A percentile compares a stretch with the other conserved stretches of the same genome.
Conservation (phyloP, 371 early-diverging fungal species). For the Mucor velutinosus region DNA sequence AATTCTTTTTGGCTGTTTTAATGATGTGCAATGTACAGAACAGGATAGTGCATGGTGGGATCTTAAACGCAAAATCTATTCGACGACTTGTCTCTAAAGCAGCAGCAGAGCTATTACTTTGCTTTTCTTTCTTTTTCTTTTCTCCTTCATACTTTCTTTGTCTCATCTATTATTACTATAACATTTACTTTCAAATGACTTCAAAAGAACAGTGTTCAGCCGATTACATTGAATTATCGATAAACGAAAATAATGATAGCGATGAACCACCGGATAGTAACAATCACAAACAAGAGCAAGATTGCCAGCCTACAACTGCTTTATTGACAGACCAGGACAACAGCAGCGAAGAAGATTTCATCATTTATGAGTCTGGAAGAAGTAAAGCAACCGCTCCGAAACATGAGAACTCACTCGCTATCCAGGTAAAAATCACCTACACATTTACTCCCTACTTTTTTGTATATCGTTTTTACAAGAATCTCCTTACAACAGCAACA, state of each 20-base stretch:
- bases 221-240: conserved; percentile 34
- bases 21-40: neutral
- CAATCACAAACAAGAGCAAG: conserved; percentile 6
- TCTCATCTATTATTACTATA: neutral
- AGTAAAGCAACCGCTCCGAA: neutral
- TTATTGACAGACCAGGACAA: conserved; percentile 4
- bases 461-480: neutral
- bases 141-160: neutral
- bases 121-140: neutral
- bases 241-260: conserved; percentile 21
- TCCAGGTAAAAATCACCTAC: conserved; percentile 16
- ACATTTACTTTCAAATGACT: neutral
- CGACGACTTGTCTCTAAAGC: neutral
- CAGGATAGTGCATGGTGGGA: neutral
- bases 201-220: conserved; percentile 4
- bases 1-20: neutral
- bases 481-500: neutral
- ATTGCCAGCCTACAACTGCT: conserved; percentile 6
- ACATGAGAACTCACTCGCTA: conserved; percentile 17
- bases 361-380: conserved; percentile 9
- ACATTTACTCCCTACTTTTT: neutral
- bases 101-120: neutral
- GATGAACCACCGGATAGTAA: conserved; percentile 22
- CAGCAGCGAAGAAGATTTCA: conserved; percentile 7
- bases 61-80: neutral